Percentiles rank a stretch among this genome's conserved stretches.
phyloP scores from a whole-genome alignment of 768 basidiomycete species.

The Leccinellum albellum region DNA sequence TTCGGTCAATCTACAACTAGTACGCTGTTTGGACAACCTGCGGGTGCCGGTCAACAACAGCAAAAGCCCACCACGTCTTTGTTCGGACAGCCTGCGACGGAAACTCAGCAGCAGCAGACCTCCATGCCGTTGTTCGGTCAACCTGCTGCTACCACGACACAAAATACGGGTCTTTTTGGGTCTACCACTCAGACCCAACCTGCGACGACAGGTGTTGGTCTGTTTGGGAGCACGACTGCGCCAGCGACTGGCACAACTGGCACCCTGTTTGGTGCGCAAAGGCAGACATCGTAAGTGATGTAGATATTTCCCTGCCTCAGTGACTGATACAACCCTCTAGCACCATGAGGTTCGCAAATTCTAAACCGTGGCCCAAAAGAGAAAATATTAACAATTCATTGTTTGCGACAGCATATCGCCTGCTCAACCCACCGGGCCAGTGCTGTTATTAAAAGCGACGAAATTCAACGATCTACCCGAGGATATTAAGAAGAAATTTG shows the following conservation, averaged over 20 bases:
- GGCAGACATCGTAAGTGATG: slow-evolving; percentile 30
- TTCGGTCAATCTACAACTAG: slow-evolving; percentile 36
- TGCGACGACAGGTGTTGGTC: slow-evolving; percentile 5
- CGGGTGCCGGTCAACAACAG: slow-evolving; percentile 22
- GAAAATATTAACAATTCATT: neutral
- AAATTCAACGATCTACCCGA: slow-evolving; percentile 86
- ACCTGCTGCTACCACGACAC: slow-evolving; percentile 18
- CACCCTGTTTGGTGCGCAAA: slow-evolving; percentile 28
- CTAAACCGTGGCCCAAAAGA: neutral
- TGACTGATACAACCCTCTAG: slow-evolving; percentile 3
- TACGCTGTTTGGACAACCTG: slow-evolving; percentile 38
- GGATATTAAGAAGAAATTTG: slow-evolving; percentile 57
- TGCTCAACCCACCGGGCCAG: slow-evolving; percentile 26
- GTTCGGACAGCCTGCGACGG: slow-evolving; percentile 29
- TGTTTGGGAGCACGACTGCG: slow-evolving; percentile 27
- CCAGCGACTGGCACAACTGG: slow-evolving; percentile 4
- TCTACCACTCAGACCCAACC: slow-evolving; percentile 20
- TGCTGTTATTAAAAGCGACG: slow-evolving; percentile 45
- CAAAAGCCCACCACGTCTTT: slow-evolving; percentile 25
- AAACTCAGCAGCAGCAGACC: slow-evolving; percentile 32
- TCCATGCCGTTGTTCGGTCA: slow-evolving; percentile 38
- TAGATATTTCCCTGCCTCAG: neutral
- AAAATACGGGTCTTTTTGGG: slow-evolving; percentile 18
- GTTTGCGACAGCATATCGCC: slow-evolving; percentile 26
- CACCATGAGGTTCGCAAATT: slow-evolving; percentile 26